phyloP scores from a whole-genome alignment of 352 stramenopile genomes.

The Phytopythium aichiense region DNA sequence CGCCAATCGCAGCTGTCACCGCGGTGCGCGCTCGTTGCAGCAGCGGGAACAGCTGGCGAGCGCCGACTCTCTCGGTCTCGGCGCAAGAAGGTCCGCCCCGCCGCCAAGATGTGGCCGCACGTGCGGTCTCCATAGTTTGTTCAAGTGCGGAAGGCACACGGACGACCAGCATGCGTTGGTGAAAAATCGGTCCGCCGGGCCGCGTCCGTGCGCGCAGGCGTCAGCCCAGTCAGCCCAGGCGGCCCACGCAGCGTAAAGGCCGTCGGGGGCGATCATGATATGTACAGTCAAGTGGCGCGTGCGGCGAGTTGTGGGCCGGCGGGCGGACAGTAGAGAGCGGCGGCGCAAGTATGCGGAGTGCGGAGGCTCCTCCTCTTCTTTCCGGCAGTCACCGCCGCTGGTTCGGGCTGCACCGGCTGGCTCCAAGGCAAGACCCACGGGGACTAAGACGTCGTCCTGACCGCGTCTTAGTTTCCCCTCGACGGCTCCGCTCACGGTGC shows the following conservation, averaged over 20 bases:
- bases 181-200: not conserved
- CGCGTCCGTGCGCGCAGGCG: not conserved
- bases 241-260: not conserved
- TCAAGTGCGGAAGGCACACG: too few species aligned
- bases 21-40: conserved; percentile 1
- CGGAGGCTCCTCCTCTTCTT: not conserved
- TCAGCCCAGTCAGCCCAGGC: not conserved
- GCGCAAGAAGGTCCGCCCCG: conserved; percentile 1
- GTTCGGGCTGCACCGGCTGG: not conserved
- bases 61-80: not conserved
- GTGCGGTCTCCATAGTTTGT: not conserved
- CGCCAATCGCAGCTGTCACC: not conserved
- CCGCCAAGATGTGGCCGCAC: not conserved
- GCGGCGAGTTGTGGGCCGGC: too few species aligned
- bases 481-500: not conserved
- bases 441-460: not conserved
- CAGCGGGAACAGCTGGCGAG: conserved; percentile 1
- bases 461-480: not conserved
- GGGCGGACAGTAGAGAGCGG: not conserved
- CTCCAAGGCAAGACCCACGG: not conserved
- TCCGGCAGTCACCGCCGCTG: not conserved
- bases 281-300: not conserved
- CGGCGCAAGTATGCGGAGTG: not conserved
- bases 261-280: not conserved
- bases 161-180: not conserved